phyloP scores from a whole-genome alignment of 495 filamentous ascomycete species.

The Hypomontagnella submonticulosa region DNA sequence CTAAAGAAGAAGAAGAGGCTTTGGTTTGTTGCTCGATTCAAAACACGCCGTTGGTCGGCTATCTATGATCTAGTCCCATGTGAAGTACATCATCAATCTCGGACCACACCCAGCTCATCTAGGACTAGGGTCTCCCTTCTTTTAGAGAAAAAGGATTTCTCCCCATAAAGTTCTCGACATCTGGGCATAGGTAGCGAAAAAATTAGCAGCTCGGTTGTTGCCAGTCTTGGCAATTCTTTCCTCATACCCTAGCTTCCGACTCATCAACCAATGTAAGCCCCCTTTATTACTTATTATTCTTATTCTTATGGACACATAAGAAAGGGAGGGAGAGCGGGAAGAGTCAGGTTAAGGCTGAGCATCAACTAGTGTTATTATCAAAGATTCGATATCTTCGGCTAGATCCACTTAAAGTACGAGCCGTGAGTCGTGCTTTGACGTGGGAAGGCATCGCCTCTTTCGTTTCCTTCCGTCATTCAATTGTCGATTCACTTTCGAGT shows the following conservation, averaged over 20 bases:
- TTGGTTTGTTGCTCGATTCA: conserved; percentile 26
- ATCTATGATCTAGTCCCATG: conserved; percentile 35
- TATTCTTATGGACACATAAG: neutral
- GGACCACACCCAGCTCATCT: conserved; percentile 8
- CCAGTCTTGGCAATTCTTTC: conserved; percentile 31
- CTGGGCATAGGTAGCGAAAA: conserved; percentile 11
- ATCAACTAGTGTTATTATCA: conserved; percentile 30
- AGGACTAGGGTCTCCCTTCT: conserved; percentile 24
- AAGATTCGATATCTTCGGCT: conserved; percentile 24
- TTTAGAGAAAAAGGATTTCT: no score
- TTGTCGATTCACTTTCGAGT: neutral
- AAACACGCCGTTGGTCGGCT: conserved; percentile 31
- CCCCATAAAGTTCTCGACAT: conserved; percentile 15
- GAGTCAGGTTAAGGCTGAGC: conserved; percentile 9
- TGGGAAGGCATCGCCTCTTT: conserved; percentile 16
- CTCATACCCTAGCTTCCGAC: conserved; percentile 10
- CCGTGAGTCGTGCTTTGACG: conserved; percentile 28
- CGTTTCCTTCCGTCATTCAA: conserved; percentile 21
- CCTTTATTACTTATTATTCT: conserved; percentile 25
- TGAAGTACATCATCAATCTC: conserved; percentile 35
- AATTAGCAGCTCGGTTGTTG: conserved; percentile 13
- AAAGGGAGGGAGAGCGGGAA: conserved; percentile 1
- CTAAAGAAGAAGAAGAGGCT: conserved; percentile 5
- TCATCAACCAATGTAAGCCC: conserved; percentile 29
- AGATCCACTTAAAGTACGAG: conserved; percentile 35